Conservation (phyloP, 2,329 filamentous ascomycete genomes). For the Pezicula radicicola region DNA sequence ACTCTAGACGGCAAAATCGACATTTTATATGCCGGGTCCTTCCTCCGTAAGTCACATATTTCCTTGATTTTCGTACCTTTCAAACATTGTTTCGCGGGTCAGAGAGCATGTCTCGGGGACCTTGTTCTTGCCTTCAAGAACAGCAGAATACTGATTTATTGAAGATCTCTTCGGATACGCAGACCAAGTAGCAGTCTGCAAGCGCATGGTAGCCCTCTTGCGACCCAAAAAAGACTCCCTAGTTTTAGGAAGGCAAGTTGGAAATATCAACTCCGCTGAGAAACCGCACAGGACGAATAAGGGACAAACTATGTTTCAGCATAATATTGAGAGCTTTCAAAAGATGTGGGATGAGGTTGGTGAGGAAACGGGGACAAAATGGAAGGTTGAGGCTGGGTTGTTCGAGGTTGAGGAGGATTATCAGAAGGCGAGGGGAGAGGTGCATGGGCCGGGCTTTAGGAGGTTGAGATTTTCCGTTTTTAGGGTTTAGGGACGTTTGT, state of each 20-base stretch:
- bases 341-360: constrained; percentile 6
- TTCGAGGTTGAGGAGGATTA: background rate
- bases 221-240: constrained; percentile 27
- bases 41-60: constrained; percentile 28
- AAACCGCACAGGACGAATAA: background rate
- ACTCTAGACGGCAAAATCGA: constrained; percentile 34
- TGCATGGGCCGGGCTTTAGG: background rate
- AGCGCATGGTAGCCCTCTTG: constrained; percentile 10
- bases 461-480: background rate
- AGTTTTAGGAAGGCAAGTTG: constrained; percentile 37
- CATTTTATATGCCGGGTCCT: constrained; percentile 35
- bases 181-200: constrained; percentile 32
- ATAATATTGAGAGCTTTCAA: constrained; percentile 3
- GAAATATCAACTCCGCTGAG: constrained; percentile 3
- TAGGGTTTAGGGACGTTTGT: background rate
- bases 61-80: too few species aligned
- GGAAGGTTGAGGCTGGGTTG: background rate
- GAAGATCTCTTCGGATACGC: constrained; percentile 36
- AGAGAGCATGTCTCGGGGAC: too few species aligned
- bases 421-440: background rate
- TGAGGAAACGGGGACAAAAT: background rate
- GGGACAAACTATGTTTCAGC: background rate
- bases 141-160: too few species aligned
- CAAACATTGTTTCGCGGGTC: too few species aligned
- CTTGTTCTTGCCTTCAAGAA: too few species aligned